These are phyloP conservation scores for Aspergillus coremiiformis DNA, from an alignment of 495 filamentous ascomycete species.

Conservation along the genomic window DNA sequence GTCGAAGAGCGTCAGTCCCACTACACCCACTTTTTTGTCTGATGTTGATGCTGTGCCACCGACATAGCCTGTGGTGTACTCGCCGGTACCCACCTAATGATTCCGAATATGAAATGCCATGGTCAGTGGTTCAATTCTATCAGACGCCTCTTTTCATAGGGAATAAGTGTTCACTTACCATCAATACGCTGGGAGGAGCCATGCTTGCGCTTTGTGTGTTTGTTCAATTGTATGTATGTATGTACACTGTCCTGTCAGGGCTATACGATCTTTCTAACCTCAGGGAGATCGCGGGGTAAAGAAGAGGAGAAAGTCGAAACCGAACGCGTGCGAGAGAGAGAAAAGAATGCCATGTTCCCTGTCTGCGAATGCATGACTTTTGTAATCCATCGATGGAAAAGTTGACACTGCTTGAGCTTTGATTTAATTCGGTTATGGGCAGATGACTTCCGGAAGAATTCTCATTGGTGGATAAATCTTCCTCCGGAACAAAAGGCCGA, in stretches of 20 bases:
- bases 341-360: background rate
- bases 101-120: background rate
- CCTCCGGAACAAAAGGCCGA: background rate
- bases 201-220: constrained; percentile 35
- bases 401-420: constrained; percentile 9
- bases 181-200: constrained; percentile 77
- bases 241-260: background rate
- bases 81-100: constrained; percentile 74
- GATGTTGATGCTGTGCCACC: constrained; percentile 68
- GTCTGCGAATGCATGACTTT: constrained; percentile 12
- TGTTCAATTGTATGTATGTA: background rate
- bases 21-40: constrained; percentile 91
- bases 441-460: background rate
- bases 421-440: no score
- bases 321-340: no score
- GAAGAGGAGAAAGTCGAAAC: constrained; percentile 10
- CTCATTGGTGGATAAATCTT: constrained; percentile 13
- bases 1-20: constrained; percentile 85
- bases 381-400: background rate
- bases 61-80: constrained; percentile 92
- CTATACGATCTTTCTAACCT: background rate
- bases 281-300: background rate
- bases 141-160: no score
- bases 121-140: constrained; percentile 19
- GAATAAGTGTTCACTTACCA: no score